These are phyloP conservation scores for Plasmodium sp. DNA, from an alignment of 169 alveolate species.

Conservation along the genomic window DNA sequence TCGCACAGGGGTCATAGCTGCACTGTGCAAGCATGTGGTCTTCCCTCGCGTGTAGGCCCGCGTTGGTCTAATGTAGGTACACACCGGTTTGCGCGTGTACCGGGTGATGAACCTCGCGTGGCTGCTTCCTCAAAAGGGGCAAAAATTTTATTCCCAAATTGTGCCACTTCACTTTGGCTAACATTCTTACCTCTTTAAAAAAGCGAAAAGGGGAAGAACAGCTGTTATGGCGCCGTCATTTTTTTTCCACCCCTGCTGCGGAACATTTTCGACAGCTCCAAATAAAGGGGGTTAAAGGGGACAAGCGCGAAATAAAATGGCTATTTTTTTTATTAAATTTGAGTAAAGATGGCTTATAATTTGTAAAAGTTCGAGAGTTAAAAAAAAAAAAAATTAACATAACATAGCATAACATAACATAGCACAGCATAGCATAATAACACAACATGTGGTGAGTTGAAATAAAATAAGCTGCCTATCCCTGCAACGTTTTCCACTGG, in stretches of 20 bases:
- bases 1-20: neutral
- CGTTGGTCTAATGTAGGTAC: neutral
- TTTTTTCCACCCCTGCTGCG: neutral
- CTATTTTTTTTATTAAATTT: neutral
- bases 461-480: neutral
- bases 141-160: neutral
- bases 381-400: neutral
- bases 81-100: neutral
- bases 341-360: neutral
- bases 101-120: neutral
- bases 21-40: neutral
- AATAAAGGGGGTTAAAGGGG: neutral
- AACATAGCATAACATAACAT: neutral
- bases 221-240: neutral
- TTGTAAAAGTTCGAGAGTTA: neutral
- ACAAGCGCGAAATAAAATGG: neutral
- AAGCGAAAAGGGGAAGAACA: neutral
- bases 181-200: neutral
- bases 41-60: neutral
- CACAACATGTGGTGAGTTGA: neutral
- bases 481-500: neutral
- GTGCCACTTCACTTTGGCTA: neutral
- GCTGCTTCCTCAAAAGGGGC: neutral
- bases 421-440: neutral
- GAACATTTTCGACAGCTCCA: neutral